Conservation (phyloP, 768 basidiomycete species). For the Coprinellus micaceus region DNA sequence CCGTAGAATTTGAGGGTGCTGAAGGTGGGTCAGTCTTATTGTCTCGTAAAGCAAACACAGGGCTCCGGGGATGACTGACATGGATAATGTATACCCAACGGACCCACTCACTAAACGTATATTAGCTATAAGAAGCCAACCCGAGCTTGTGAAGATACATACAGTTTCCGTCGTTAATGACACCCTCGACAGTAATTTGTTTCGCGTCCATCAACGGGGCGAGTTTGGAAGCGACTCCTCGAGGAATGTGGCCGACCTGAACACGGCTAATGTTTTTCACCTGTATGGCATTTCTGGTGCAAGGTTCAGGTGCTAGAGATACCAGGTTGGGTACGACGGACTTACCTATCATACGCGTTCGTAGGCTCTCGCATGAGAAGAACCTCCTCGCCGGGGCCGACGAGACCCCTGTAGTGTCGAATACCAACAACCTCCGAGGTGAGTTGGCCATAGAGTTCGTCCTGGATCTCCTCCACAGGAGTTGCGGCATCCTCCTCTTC, state of each 20-base stretch:
- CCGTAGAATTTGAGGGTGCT: slow-evolving; percentile 1
- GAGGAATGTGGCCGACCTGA: slow-evolving; percentile 82
- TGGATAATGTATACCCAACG: slow-evolving; percentile 49
- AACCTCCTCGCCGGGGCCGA: slow-evolving; percentile 78
- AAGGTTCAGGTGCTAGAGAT: not conserved
- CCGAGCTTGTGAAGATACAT: slow-evolving; percentile 12
- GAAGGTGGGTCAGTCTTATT: not conserved
- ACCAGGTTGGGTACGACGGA: not conserved
- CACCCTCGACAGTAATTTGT: slow-evolving; percentile 68
- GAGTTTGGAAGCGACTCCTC: slow-evolving; percentile 51
- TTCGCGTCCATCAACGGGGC: slow-evolving; percentile 68
- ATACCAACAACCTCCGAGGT: slow-evolving; percentile 72
- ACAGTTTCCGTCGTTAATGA: slow-evolving; percentile 68
- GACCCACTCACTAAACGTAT: slow-evolving; percentile 39
- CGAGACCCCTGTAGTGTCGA: slow-evolving; percentile 81
- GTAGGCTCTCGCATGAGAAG: slow-evolving; percentile 59
- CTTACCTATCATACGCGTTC: slow-evolving; percentile 66
- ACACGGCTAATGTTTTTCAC: slow-evolving; percentile 70
- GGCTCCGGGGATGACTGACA: slow-evolving; percentile 37
- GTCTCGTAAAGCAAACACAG: not conserved
- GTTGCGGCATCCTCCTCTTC: slow-evolving; percentile 20
- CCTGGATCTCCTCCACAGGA: slow-evolving; percentile 36
- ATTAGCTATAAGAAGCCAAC: not conserved
- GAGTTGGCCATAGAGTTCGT: slow-evolving; percentile 66
- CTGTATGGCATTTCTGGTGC: slow-evolving; percentile 68